Percentiles rank a stretch among this genome's conserved stretches.
Conservation (phyloP, 2,329 filamentous ascomycete species). For the Sarocladium kiliense region DNA sequence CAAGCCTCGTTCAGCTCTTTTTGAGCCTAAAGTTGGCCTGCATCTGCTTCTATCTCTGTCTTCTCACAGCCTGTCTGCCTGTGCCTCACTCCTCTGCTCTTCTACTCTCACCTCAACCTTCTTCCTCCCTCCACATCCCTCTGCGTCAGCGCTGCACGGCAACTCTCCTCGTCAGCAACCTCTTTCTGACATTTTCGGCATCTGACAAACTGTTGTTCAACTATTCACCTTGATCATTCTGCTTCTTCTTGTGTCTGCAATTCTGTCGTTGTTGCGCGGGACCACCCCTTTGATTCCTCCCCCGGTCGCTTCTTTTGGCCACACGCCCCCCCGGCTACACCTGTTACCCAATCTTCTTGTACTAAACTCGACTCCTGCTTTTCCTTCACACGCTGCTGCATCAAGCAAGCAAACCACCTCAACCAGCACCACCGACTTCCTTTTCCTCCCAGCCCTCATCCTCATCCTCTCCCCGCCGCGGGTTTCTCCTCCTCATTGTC, state of each 20-base stretch:
- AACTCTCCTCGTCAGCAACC: not conserved
- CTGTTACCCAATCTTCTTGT: conserved; percentile 9
- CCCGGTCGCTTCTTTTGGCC: conserved; percentile 9
- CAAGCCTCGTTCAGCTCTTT: not conserved
- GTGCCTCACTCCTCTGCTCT: not conserved
- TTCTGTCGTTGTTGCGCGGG: not conserved
- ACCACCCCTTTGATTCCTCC: conserved; percentile 1
- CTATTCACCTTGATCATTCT: not conserved
- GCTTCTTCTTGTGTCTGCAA: not conserved
- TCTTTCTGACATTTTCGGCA: not conserved
- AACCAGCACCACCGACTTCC: conserved; percentile 4
- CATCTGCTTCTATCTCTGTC: not conserved
- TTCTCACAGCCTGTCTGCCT: not conserved
- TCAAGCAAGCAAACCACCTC: conserved; percentile 5
- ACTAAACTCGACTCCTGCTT: conserved; percentile 9
- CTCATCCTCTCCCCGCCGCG: not conserved
- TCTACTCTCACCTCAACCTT: not conserved
- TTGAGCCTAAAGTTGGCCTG: not conserved
- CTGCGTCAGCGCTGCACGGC: not conserved
- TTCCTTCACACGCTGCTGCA: conserved; percentile 3
- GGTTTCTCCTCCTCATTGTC: not conserved
- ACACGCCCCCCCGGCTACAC: conserved; percentile 5
- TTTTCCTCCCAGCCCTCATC: not conserved
- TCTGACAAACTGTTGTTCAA: too few relatives aligned
- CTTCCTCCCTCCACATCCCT: not conserved